phyloP scores from a whole-genome alignment of 2,329 filamentous ascomycete species.

The Cordyceps farinosa region DNA sequence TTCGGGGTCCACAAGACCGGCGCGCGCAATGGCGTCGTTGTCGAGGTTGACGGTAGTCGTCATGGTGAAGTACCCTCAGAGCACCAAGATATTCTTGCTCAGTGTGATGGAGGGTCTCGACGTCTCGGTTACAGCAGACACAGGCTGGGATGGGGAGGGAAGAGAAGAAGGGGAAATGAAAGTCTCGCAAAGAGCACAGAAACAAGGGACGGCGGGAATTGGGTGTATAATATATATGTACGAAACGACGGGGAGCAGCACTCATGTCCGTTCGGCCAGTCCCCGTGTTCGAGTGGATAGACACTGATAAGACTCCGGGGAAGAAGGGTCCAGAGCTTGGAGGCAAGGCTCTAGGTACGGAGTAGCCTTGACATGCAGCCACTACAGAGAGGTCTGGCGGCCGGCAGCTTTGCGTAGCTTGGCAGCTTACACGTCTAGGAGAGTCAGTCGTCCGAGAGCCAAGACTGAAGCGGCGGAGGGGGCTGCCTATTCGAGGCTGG shows the following conservation, averaged over 20 bases:
- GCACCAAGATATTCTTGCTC: constrained; percentile 4
- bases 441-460: constrained; percentile 16
- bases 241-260: not conserved
- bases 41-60: constrained; percentile 35
- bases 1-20: constrained; percentile 37
- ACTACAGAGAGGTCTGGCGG: not conserved
- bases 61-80: constrained; percentile 27
- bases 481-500: constrained; percentile 23
- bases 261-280: not conserved
- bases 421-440: not conserved
- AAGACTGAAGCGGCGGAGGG: constrained; percentile 24
- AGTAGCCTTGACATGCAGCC: not conserved
- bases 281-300: not conserved
- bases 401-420: not conserved
- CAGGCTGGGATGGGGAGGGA: not conserved
- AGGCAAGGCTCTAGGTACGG: not conserved
- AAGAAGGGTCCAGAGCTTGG: constrained; percentile 8
- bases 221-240: constrained; percentile 8
- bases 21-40: constrained; percentile 34
- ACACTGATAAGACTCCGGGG: constrained; percentile 13
- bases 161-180: not conserved
- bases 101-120: not conserved
- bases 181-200: not conserved
- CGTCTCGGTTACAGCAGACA: not conserved
- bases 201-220: not conserved